A percentile compares a stretch with the other conserved stretches of the same genome.
These are phyloP conservation scores for Hypoxylon crocopeplum DNA, from an alignment of 495 filamentous ascomycete genomes.

Conservation along the genomic window DNA sequence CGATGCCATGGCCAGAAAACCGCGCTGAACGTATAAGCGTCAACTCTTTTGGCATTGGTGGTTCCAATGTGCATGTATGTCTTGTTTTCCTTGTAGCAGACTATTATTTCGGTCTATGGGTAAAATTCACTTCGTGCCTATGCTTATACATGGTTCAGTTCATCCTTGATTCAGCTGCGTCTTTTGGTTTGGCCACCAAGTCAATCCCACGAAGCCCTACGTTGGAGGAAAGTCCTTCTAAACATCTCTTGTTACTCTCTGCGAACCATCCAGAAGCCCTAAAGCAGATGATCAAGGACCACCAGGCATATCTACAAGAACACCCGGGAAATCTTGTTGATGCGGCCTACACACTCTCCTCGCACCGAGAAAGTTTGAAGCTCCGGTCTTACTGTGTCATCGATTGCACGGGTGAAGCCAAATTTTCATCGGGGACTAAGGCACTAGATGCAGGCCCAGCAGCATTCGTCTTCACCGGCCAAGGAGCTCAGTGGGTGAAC, in stretches of 20 bases:
- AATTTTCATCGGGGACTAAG: not conserved
- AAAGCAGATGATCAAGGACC: not conserved
- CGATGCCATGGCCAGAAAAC: conserved; percentile 21
- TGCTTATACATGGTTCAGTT: not conserved
- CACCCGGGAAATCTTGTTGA: not conserved
- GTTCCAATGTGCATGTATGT: conserved; percentile 43
- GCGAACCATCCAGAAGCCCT: not conserved
- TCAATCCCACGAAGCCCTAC: too few species aligned
- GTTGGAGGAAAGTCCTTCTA: not conserved
- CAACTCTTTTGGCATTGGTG: conserved; percentile 45
- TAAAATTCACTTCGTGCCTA: not conserved
- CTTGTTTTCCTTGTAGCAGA: not conserved
- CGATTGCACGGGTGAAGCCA: too few species aligned
- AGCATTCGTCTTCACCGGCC: conserved; percentile 14
- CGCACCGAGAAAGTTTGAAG: not conserved
- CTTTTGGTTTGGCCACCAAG: too few species aligned
- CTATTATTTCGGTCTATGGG: not conserved
- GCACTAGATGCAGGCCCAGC: not conserved
- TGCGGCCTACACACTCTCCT: not conserved
- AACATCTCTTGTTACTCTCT: not conserved
- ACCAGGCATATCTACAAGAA: not conserved
- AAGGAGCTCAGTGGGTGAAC: conserved; percentile 15
- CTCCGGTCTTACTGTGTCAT: not conserved
- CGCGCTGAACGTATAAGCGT: conserved; percentile 23
- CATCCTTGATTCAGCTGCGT: not conserved